Conservation (phyloP, 148 eudicot species). For the Dianthus caryophyllus region DNA sequence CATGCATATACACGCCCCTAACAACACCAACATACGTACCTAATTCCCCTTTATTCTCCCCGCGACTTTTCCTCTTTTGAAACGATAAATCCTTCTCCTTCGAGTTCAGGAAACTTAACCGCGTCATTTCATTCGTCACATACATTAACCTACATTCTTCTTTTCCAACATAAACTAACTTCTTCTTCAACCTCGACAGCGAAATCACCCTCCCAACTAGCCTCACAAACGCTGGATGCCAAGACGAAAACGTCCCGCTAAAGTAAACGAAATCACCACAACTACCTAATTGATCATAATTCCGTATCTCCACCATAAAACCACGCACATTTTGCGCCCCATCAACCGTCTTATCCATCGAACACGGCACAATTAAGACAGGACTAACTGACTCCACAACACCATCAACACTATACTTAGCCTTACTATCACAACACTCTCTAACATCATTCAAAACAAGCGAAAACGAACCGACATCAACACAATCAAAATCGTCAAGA, state of each 20-base stretch:
- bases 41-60: constrained; percentile 45
- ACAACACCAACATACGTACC: constrained; percentile 67
- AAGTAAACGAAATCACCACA: constrained; percentile 49
- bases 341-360: constrained; percentile 13
- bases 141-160: constrained; percentile 58
- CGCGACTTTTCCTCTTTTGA: constrained; percentile 12
- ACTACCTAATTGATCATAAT: constrained; percentile 12
- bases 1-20: constrained; percentile 61
- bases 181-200: constrained; percentile 57
- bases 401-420: constrained; percentile 36
- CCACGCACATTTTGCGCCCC: constrained; percentile 32
- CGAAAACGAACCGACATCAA: constrained; percentile 26
- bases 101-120: constrained; percentile 27
- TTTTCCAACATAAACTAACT: constrained; percentile 59
- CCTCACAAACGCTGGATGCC: constrained; percentile 59
- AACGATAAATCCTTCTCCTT: constrained; percentile 1
- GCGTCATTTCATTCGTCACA: constrained; percentile 37
- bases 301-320: constrained; percentile 50
- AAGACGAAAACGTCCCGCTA: constrained; percentile 42
- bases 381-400: constrained; percentile 62
- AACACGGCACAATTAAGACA: constrained; percentile 46
- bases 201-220: constrained; percentile 41
- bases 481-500: background rate
- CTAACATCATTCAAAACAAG: constrained; percentile 23
- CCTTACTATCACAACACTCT: constrained; percentile 29